Conservation (phyloP, 2,329 filamentous ascomycete genomes). For the Fusarium globosum region DNA sequence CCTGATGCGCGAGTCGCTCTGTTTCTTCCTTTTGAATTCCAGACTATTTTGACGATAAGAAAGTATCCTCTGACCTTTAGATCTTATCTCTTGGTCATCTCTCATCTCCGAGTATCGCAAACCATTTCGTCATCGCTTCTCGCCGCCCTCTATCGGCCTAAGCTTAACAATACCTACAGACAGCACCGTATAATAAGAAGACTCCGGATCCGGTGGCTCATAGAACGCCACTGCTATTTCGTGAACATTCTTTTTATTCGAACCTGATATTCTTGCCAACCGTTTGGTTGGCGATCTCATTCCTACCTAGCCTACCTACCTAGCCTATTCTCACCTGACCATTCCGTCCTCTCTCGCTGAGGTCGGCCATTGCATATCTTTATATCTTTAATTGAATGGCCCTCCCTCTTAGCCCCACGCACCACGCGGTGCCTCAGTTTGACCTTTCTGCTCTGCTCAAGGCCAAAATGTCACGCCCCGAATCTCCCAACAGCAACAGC, state of each 20-base stretch:
- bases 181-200: constrained; percentile 6
- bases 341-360: constrained; percentile 22
- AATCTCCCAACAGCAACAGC: constrained; percentile 49
- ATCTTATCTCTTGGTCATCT: constrained; percentile 23
- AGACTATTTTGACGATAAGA: constrained; percentile 19
- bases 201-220: constrained; percentile 39
- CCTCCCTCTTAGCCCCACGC: constrained; percentile 46
- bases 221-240: constrained; percentile 32
- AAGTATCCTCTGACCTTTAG: constrained; percentile 1
- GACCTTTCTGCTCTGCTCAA: constrained; percentile 50
- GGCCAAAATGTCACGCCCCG: constrained; percentile 52
- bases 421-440: constrained; percentile 52
- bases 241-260: constrained; percentile 23
- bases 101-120: constrained; percentile 17
- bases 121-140: constrained; percentile 36
- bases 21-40: constrained; percentile 27
- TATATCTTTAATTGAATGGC: constrained; percentile 46
- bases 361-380: constrained; percentile 37
- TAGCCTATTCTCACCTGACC: not conserved
- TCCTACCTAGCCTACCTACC: constrained; percentile 6
- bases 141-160: constrained; percentile 25
- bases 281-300: constrained; percentile 37
- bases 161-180: constrained; percentile 9
- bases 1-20: constrained; percentile 23
- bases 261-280: constrained; percentile 28